Conservation (phyloP, 257 asterid species). For the Nicotiana otophora region DNA sequence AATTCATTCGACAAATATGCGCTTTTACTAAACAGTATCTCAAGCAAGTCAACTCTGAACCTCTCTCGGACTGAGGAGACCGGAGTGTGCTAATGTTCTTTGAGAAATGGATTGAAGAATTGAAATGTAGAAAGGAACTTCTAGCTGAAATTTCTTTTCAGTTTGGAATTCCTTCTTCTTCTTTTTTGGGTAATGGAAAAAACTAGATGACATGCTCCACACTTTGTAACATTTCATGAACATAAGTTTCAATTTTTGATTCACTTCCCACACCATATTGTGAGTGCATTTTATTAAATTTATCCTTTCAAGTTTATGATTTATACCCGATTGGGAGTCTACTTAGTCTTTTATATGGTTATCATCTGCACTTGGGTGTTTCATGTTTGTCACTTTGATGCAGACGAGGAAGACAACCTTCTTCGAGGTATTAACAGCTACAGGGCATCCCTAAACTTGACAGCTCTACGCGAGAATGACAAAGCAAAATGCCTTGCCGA, state of each 20-base stretch:
- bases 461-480: conserved; percentile 53
- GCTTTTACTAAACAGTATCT: background rate
- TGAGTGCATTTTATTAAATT: background rate
- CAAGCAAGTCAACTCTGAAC: background rate
- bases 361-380: background rate
- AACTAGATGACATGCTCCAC: too few species aligned
- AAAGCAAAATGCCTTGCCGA: conserved; percentile 81
- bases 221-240: background rate
- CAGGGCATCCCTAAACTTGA: conserved; percentile 57
- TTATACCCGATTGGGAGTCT: too few species aligned
- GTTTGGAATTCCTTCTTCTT: background rate
- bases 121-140: background rate
- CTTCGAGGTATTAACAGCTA: conserved; percentile 65
- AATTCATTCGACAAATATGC: background rate
- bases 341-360: background rate
- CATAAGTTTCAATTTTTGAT: background rate
- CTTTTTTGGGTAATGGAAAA: too few species aligned
- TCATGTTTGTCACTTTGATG: conserved; percentile 1
- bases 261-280: background rate
- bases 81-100: background rate
- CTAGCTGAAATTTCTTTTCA: background rate
- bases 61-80: background rate
- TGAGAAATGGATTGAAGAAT: background rate
- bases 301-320: background rate
- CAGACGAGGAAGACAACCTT: conserved; percentile 83